A percentile compares a stretch with the other conserved stretches of the same genome.
phyloP scores from a whole-genome alignment of 2,329 filamentous ascomycete genomes.

The Neonectria faginata region DNA sequence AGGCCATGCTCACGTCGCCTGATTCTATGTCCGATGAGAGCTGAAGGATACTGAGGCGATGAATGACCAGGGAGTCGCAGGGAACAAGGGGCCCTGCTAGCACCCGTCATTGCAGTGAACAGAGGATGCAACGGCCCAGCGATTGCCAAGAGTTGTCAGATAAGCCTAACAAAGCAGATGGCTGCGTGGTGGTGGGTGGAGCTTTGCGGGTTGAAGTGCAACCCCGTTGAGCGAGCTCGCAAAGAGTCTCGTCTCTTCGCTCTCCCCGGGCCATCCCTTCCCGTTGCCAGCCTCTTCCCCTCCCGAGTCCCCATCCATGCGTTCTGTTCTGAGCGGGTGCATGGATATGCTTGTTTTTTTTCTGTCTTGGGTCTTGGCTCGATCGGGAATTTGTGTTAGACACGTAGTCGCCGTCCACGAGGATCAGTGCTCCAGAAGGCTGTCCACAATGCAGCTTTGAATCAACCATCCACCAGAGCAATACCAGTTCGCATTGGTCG shows the following conservation, averaged over 20 bases:
- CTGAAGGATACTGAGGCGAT: slow-evolving; percentile 35
- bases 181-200: slow-evolving; percentile 30
- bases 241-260: slow-evolving; percentile 15
- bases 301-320: slow-evolving; percentile 11
- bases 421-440: slow-evolving; percentile 28
- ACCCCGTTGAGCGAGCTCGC: slow-evolving; percentile 25
- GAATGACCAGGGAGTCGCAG: slow-evolving; percentile 34
- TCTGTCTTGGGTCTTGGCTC: slow-evolving; percentile 16
- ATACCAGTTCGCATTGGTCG: slow-evolving; percentile 44
- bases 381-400: slow-evolving; percentile 29
- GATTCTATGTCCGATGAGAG: slow-evolving; percentile 25
- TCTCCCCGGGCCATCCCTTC: slow-evolving; percentile 32
- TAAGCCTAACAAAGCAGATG: slow-evolving; percentile 35
- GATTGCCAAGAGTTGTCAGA: slow-evolving; percentile 37
- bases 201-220: slow-evolving; percentile 26
- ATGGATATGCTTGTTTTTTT: slow-evolving; percentile 8
- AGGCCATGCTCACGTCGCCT: slow-evolving; percentile 25
- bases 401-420: slow-evolving; percentile 33
- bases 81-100: neutral
- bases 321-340: slow-evolving; percentile 18
- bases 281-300: slow-evolving; percentile 26
- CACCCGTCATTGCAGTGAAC: slow-evolving; percentile 28
- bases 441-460: slow-evolving; percentile 31
- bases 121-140: slow-evolving; percentile 32
- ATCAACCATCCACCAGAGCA: slow-evolving; percentile 38